Conservation (phyloP, 257 asterid genomes). For the Penstemon davidsonii region DNA sequence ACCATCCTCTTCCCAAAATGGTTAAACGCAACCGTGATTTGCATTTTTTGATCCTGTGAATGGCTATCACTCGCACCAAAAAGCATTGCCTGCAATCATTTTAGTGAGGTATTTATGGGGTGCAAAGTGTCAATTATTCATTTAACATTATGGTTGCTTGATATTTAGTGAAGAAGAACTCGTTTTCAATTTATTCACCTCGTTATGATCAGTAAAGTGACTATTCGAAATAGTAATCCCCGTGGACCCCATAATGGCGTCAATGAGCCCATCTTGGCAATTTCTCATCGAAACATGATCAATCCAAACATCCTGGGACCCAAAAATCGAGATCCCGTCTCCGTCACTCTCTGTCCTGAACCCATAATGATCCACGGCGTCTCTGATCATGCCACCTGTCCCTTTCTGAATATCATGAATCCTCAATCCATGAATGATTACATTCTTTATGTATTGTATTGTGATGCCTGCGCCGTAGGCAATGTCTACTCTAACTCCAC, state of each 20-base stretch:
- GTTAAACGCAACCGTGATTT: constrained; percentile 78
- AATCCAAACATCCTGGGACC: constrained; percentile 26
- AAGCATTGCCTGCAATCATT: constrained; percentile 42
- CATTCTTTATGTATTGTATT: constrained; percentile 30
- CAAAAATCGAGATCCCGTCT: constrained; percentile 36
- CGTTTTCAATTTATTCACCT: constrained; percentile 2
- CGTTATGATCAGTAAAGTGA: constrained; percentile 42
- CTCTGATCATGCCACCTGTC: constrained; percentile 31
- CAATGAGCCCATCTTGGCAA: constrained; percentile 36
- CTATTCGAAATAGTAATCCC: constrained; percentile 40
- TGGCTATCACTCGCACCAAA: constrained; percentile 68
- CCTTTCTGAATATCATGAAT: constrained; percentile 32
- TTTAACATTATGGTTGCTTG: too few species aligned
- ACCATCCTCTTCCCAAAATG: constrained; percentile 85
- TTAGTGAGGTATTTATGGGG: too few species aligned
- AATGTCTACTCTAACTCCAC: constrained; percentile 35
- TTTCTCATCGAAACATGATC: constrained; percentile 36
- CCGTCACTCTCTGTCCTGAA: constrained; percentile 36
- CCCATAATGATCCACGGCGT: constrained; percentile 32
- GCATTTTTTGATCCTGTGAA: constrained; percentile 59
- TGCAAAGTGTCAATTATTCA: too few species aligned
- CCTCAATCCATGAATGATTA: constrained; percentile 38
- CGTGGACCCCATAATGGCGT: constrained; percentile 36
- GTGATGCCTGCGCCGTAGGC: constrained; percentile 38
- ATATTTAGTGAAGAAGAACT: not conserved